Conservation (phyloP, 1,284 basidiomycete genomes). For the Boletellus sp. region DNA sequence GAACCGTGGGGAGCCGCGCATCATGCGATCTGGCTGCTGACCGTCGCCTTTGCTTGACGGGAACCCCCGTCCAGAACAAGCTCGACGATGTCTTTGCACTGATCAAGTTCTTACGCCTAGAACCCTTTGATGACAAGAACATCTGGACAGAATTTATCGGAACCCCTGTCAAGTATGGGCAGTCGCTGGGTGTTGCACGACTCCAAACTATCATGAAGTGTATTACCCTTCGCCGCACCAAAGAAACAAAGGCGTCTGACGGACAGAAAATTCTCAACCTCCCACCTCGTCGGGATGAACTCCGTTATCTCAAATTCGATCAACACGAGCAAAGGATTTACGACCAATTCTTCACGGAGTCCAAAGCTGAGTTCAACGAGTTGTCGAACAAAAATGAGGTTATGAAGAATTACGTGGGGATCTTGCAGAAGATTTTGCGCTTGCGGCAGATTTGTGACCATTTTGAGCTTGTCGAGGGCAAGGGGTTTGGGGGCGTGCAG, state of each 20-base stretch:
- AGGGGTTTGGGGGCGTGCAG: slow-evolving; percentile 49
- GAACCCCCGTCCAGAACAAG: slow-evolving; percentile 98
- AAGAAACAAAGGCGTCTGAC: slow-evolving; percentile 80
- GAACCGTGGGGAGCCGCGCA: slow-evolving; percentile 90
- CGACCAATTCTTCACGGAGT: slow-evolving; percentile 82
- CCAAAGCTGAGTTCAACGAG: slow-evolving; percentile 87
- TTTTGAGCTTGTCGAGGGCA: slow-evolving; percentile 84
- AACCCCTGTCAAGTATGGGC: slow-evolving; percentile 86
- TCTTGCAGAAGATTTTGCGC: slow-evolving; percentile 91
- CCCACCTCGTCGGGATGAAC: slow-evolving; percentile 83
- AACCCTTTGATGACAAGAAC: slow-evolving; percentile 91
- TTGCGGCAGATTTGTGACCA: slow-evolving; percentile 98
- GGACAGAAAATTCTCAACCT: slow-evolving; percentile 84
- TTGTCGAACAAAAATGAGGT: slow-evolving; percentile 85
- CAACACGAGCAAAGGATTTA: slow-evolving; percentile 84
- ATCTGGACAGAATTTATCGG: slow-evolving; percentile 94
- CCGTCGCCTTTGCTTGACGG: slow-evolving; percentile 90
- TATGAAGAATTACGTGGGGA: slow-evolving; percentile 97
- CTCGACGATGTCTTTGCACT: slow-evolving; percentile 96
- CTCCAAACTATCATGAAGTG: slow-evolving; percentile 97
- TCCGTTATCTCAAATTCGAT: slow-evolving; percentile 83
- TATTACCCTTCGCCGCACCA: slow-evolving; percentile 93
- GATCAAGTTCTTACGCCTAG: slow-evolving; percentile 91
- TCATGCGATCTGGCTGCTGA: slow-evolving; percentile 94
- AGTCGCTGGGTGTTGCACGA: slow-evolving; percentile 89